Evolutionary conservation across 2,329 filamentous ascomycete species (phyloP).

Genomic region (Fusarium foetens): DNA sequence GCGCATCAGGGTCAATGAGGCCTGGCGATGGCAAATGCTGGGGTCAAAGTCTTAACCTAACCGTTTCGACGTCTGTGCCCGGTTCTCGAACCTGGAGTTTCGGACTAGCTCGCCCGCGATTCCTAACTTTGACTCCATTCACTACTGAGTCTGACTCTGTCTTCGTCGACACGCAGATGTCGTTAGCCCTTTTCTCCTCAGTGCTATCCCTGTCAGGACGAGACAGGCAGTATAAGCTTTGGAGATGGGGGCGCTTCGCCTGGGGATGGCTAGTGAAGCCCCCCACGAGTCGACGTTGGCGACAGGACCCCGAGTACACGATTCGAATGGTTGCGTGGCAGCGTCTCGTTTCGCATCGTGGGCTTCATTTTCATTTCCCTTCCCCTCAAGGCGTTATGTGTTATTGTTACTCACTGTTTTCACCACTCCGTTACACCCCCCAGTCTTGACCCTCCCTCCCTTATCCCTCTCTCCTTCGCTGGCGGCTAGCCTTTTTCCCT

Average conservation of each 20-base stretch:
- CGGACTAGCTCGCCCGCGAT: constrained; percentile 12
- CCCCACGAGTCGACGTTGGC: not conserved
- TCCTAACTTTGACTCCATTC: constrained; percentile 13
- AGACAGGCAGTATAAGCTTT: constrained; percentile 26
- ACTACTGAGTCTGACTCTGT: constrained; percentile 11
- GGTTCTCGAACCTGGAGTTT: constrained; percentile 31
- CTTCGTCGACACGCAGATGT: constrained; percentile 13
- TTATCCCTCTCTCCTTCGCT: constrained; percentile 6
- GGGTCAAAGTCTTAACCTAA: constrained; percentile 22
- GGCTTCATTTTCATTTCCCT: constrained; percentile 12
- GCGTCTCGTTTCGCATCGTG: constrained; percentile 30
- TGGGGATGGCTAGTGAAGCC: constrained; percentile 16
- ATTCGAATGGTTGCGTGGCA: constrained; percentile 10
- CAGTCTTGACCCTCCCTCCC: constrained; percentile 14
- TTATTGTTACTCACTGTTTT: not conserved
- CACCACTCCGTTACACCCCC: constrained; percentile 16
- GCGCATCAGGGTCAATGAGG: constrained; percentile 18
- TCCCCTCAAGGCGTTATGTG: not conserved
- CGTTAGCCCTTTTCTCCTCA: constrained; percentile 6
- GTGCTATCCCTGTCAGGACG: constrained; percentile 19
- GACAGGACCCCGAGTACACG: constrained; percentile 1
- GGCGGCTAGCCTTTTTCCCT: not conserved
- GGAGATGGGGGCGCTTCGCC: constrained; percentile 16
- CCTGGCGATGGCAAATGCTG: constrained; percentile 17
- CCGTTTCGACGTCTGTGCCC: constrained; percentile 27